Base-by-base conservation (phyloP, 208 protist genomes). In the Acanthamoeba sp. region DNA sequence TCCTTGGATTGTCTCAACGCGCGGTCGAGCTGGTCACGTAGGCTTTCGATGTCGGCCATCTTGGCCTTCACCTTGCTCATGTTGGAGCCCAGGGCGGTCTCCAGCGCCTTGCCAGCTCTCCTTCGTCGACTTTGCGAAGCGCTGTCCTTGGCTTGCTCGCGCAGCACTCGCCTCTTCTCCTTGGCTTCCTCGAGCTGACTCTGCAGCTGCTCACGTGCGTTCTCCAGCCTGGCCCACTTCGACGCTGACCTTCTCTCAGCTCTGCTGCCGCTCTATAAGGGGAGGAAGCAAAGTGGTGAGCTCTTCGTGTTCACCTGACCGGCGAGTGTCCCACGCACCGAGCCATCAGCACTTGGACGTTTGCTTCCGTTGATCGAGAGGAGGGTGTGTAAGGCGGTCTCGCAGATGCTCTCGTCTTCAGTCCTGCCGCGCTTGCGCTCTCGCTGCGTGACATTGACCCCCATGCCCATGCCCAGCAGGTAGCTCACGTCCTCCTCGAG, bases 401-500 rank as follows among this genome's bases (percentile, higher is more conserved):
- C 40, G 76, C 76, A 85, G 18, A 85, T 45, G 42, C 12, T 55
- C 29, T 85, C 76, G 16, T 45, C 76, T 55, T 85, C 76, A 29
- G 76, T 85, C 1, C 76, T 14, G 22, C 45, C 45, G 18, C 42
- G 76, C 66, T 42, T 20, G 12, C 42, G 76, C 36, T 85, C 71
- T 36, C 71, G 76, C 24, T 85, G 36, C 22, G 29, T 36, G 42
- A 85, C 76, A 22, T 27, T 32, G 1, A 85, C 29, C 4, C 76
- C 76, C 76, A 85, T 85, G 40, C 76, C 76, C 76, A 85, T 48
- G 27, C 76, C 76, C 5, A 85, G 76, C 34, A 85, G 76, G 29
- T 85, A 85, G 76, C 76, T 85, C 22, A 36, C 76, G n/a, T 85
- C 76, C 7, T 85, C 76, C 76, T 85, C 76, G 4, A 85, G 76